Evolutionary conservation across 768 basidiomycete genomes (phyloP), one percentile per base, ranked within the genome.

Genomic region (Dacryopinax primogenitus): DNA sequence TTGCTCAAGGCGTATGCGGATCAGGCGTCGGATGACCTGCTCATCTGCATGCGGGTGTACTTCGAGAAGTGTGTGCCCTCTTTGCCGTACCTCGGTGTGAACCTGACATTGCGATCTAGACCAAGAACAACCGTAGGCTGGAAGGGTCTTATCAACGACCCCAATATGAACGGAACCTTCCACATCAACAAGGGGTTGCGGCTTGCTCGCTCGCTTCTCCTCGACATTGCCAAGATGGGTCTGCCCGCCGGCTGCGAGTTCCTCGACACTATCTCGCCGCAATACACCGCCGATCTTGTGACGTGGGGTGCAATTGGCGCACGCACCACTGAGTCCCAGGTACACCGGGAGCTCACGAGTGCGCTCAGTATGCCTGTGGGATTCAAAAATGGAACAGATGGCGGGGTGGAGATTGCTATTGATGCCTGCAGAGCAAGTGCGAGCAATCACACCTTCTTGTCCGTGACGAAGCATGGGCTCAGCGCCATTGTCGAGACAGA

Each of bases 371-470:
- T 95, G 89, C 88, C 90, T 1, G 92, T 93, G 3, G 96, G 96
- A 7, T 98, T 99, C 84, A 99, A 99, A 78, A 99, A 99, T 71
- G 90, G 90, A 12, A 98, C 95, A 1, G 96, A 98, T 70, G 96
- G 96, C 37, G 86, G 86, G 32, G 83, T 95, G 44, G 84, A 86
- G 62, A 89, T 97, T 68, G 94, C 96, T 0, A 82, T 98, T 47
- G 94, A 99, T 75, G 95, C 95, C 1, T 97, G 94, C 76, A 84
- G 93, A 35, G 90, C 95, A 16, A 94, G 96, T 18, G 83, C 85
- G 66, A 82, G 83, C 65, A 90, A 90, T 0, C 95, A 99, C 75
- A 91, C 93, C 66, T 99, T 99, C 84, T 81, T 99, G 18, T 89
- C 87, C 69, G 96, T 99, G 33, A 96, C 94, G 33, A 97, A 98